Evolutionary conservation across 169 alveolate species (phyloP).

Genomic region (Eimeria mitis): DNA sequence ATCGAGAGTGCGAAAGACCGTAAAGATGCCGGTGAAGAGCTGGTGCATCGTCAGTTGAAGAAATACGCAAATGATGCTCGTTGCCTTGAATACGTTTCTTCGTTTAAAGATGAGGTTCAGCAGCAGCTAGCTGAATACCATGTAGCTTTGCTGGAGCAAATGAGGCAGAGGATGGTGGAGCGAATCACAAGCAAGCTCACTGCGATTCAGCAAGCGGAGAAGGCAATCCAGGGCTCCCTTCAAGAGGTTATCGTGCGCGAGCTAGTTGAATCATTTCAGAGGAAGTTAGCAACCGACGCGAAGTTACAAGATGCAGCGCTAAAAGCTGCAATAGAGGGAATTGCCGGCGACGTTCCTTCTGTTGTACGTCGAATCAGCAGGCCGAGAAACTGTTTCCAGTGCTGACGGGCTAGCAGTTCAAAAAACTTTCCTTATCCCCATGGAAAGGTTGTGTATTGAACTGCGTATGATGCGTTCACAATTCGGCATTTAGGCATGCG

Average conservation of each 20-base stretch:
- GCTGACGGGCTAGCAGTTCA: neutral
- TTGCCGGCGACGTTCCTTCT: conserved; percentile 67
- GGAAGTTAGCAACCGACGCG: conserved; percentile 46
- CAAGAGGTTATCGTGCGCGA: conserved; percentile 83
- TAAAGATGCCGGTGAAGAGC: conserved; percentile 89
- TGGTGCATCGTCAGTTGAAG: conserved; percentile 89
- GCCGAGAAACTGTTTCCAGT: neutral
- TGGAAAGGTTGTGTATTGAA: neutral
- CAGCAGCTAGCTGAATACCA: conserved; percentile 79
- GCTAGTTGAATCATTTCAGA: conserved; percentile 60
- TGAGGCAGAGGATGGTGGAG: conserved; percentile 61
- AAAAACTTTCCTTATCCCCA: neutral
- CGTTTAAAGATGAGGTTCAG: conserved; percentile 83
- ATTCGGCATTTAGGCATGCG: neutral
- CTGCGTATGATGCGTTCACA: neutral
- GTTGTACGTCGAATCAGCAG: conserved; percentile 3
- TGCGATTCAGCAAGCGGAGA: conserved; percentile 82
- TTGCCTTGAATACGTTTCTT: conserved; percentile 82
- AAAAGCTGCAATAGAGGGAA: conserved; percentile 62
- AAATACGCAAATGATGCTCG: conserved; percentile 84
- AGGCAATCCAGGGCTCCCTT: conserved; percentile 80
- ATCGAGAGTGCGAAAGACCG: conserved; percentile 88
- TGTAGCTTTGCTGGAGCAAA: conserved; percentile 77
- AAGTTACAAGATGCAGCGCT: conserved; percentile 77
- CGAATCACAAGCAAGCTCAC: conserved; percentile 71